Evolutionary conservation across 2,329 filamentous ascomycete species (phyloP).

Genomic region (Penicillium sp.): DNA sequence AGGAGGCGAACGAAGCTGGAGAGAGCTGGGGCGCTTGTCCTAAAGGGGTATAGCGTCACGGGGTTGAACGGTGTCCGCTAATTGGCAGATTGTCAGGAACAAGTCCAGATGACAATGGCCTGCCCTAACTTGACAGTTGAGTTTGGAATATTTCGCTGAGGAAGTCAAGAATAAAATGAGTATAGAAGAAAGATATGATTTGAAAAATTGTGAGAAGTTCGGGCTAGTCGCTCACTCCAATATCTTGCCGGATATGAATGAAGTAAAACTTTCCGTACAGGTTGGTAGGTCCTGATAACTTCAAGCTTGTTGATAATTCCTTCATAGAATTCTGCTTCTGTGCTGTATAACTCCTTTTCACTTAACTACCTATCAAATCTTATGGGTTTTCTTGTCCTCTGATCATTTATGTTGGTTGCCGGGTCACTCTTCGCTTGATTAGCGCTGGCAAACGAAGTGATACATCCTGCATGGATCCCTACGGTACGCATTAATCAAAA

Average conservation of each 20-base stretch:
- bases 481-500: not conserved
- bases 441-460: not conserved
- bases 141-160: not conserved
- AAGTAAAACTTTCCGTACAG: not conserved
- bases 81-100: not conserved
- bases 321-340: not conserved
- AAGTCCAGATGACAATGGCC: not conserved
- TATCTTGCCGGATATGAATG: not conserved
- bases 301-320: not conserved
- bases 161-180: not conserved
- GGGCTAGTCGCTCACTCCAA: not conserved
- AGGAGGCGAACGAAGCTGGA: slow-evolving; percentile 10
- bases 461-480: not conserved
- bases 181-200: not conserved
- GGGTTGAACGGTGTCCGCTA: not conserved
- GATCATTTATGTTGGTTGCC: not conserved
- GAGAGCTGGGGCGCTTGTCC: slow-evolving; percentile 7
- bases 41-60: slow-evolving; percentile 2
- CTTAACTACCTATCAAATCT: not conserved
- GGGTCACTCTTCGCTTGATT: not conserved
- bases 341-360: not conserved
- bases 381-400: not conserved
- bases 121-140: not conserved
- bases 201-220: too few species aligned
- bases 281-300: not conserved